phyloP scores from a whole-genome alignment of 805 yeast species.

The Metschnikowia reukaufii region DNA sequence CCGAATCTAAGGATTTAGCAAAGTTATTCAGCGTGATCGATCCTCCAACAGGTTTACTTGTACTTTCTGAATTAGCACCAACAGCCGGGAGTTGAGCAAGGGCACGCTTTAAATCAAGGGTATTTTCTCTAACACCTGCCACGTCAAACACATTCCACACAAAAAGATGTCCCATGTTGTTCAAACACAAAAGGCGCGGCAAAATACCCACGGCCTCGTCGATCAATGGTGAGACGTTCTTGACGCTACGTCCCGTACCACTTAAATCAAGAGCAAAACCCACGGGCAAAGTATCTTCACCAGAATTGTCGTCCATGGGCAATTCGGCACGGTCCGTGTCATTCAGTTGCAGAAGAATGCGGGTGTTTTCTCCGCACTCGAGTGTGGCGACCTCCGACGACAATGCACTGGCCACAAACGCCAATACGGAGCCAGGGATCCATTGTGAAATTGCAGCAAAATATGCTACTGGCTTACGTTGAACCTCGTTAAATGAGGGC shows the following conservation, averaged over 20 bases:
- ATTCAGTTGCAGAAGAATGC: slow-evolving; percentile 49
- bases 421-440: slow-evolving; percentile 29
- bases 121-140: slow-evolving; percentile 44
- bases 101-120: slow-evolving; percentile 13
- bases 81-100: background rate
- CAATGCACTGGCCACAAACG: slow-evolving; percentile 57
- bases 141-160: slow-evolving; percentile 67
- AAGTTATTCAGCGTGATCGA: slow-evolving; percentile 6
- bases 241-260: slow-evolving; percentile 38
- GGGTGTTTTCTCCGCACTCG: slow-evolving; percentile 13
- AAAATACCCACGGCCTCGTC: slow-evolving; percentile 55
- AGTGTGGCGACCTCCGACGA: slow-evolving; percentile 61
- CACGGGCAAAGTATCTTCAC: slow-evolving; percentile 67
- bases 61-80: too few relatives aligned
- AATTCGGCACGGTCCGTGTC: slow-evolving; percentile 73
- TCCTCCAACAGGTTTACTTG: too few relatives aligned
- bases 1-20: slow-evolving; percentile 4
- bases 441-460: slow-evolving; percentile 41
- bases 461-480: slow-evolving; percentile 50
- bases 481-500: slow-evolving; percentile 52
- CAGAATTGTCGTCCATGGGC: slow-evolving; percentile 66
- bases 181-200: slow-evolving; percentile 65
- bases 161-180: slow-evolving; percentile 60
- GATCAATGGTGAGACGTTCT: slow-evolving; percentile 57
- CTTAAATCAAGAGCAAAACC: slow-evolving; percentile 67